These are phyloP conservation scores for Tympanopsis confertula DNA, from an alignment of 2,329 filamentous ascomycete species.

Conservation along the genomic window DNA sequence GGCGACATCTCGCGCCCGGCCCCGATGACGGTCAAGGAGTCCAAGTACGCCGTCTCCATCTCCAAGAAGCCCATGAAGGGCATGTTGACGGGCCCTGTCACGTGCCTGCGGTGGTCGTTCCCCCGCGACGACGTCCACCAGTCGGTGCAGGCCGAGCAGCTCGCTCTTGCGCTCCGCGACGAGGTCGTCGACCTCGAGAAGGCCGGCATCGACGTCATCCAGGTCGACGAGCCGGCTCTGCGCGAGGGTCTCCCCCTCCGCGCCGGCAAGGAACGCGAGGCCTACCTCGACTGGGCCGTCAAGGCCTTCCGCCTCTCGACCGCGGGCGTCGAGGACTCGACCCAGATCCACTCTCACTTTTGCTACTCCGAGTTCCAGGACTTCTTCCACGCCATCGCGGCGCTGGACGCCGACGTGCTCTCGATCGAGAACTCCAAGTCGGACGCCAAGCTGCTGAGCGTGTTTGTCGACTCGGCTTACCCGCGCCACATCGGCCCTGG, in stretches of 20 bases:
- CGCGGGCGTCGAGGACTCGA: conserved; percentile 83
- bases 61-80: conserved; percentile 99
- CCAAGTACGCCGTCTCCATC: conserved; percentile 91
- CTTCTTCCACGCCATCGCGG: conserved; percentile 99
- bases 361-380: conserved; percentile 99
- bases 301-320: conserved; percentile 95
- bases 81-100: conserved; percentile 98
- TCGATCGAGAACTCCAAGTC: conserved; percentile 99
- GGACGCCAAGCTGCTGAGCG: conserved; percentile 95
- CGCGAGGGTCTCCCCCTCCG: conserved; percentile 98
- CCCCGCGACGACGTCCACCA: conserved; percentile 99
- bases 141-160: conserved; percentile 96
- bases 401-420: conserved; percentile 93
- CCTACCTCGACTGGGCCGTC: conserved; percentile 95
- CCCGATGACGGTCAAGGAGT: conserved; percentile 99
- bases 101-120: conserved; percentile 98
- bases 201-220: conserved; percentile 93
- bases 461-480: conserved; percentile 95
- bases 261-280: conserved; percentile 83
- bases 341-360: conserved; percentile 99
- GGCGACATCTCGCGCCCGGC: conserved; percentile 94
- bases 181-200: conserved; percentile 97
- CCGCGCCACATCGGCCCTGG: conserved; percentile 96
- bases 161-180: conserved; percentile 93
- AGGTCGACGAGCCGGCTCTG: conserved; percentile 97